These are phyloP conservation scores for Pleurotus citrinopileatus DNA, from an alignment of 768 basidiomycete genomes.

Conservation along the genomic window DNA sequence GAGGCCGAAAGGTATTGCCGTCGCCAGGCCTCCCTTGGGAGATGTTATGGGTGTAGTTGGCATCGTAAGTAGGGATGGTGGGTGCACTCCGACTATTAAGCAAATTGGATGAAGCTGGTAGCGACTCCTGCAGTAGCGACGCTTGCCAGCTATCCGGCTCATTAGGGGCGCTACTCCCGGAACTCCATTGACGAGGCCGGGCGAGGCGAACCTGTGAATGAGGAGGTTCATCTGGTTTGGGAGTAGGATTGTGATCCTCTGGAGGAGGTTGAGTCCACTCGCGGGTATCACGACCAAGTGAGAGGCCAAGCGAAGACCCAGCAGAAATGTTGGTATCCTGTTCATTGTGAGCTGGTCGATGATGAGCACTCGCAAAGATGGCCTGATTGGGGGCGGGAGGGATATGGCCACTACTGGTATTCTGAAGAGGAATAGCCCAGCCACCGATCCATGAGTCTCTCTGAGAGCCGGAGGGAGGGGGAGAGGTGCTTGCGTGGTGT, in stretches of 20 bases:
- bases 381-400: not conserved
- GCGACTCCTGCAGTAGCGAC: not conserved
- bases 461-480: not conserved
- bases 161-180: not conserved
- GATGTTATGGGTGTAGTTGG: no score
- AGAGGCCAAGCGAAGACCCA: not conserved
- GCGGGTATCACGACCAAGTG: not conserved
- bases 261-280: not conserved
- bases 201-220: not conserved
- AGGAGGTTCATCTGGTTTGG: not conserved
- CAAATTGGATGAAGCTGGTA: not conserved
- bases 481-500: not conserved
- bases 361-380: not conserved
- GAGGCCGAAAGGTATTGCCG: no score
- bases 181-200: not conserved
- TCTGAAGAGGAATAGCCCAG: conserved; percentile 1
- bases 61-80: not conserved
- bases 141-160: not conserved
- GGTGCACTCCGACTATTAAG: not conserved
- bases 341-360: not conserved
- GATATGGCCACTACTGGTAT: not conserved
- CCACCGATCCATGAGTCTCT: conserved; percentile 6
- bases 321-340: not conserved
- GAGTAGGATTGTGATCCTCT: not conserved
- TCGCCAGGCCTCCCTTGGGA: no score